Evolutionary conservation across 2,329 filamentous ascomycete genomes (phyloP).

Genomic region (Parafenestella ontariensis): DNA sequence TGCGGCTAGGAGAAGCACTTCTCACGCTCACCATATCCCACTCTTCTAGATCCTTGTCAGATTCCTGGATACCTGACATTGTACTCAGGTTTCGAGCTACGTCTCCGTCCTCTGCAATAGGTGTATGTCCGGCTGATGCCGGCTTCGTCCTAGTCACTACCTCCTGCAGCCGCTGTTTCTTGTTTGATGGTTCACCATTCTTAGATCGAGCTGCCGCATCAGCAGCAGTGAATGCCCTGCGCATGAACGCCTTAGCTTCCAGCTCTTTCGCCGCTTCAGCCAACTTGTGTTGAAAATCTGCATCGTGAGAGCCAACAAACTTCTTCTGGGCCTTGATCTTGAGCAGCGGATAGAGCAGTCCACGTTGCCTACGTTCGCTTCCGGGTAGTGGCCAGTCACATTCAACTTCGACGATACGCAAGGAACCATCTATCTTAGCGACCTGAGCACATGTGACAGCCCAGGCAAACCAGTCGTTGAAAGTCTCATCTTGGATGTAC

Average conservation of each 20-base stretch:
- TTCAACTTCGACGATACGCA: slow-evolving; percentile 23
- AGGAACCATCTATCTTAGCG: slow-evolving; percentile 17
- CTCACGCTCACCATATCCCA: slow-evolving; percentile 5
- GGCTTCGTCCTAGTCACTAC: background rate
- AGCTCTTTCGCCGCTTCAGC: slow-evolving; percentile 10
- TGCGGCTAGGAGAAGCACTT: background rate
- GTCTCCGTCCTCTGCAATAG: background rate
- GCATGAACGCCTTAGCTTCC: slow-evolving; percentile 3
- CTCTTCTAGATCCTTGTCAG: slow-evolving; percentile 15
- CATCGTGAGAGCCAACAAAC: slow-evolving; percentile 11
- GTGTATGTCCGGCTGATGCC: background rate
- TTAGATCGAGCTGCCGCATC: slow-evolving; percentile 3
- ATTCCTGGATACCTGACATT: slow-evolving; percentile 15
- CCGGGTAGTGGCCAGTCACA: slow-evolving; percentile 6
- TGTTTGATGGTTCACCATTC: background rate
- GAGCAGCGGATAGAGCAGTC: slow-evolving; percentile 25
- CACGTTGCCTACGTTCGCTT: background rate
- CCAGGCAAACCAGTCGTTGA: slow-evolving; percentile 26
- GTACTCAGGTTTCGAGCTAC: slow-evolving; percentile 9
- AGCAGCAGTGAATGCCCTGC: slow-evolving; percentile 9
- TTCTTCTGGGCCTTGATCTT: slow-evolving; percentile 29
- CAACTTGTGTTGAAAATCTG: slow-evolving; percentile 9
- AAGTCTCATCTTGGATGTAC: background rate
- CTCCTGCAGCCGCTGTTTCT: background rate
- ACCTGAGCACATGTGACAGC: slow-evolving; percentile 35